Evolutionary conservation across 1,284 basidiomycete genomes (phyloP).

Genomic region (Cutaneotrichosporon curvatum): DNA sequence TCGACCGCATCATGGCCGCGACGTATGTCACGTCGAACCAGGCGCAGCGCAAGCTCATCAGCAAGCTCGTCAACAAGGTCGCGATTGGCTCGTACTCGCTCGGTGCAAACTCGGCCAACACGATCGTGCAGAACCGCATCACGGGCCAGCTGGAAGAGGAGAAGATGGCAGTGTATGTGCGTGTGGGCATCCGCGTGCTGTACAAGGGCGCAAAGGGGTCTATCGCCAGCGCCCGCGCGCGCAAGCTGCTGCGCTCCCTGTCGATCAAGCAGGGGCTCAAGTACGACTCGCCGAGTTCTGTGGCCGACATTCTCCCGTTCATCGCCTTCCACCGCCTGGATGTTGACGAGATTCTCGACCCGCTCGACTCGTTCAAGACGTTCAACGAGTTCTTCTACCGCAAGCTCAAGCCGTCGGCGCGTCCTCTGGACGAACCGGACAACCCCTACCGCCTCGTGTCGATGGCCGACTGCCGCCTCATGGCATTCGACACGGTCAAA

Average conservation of each 20-base stretch:
- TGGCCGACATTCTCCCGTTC: slow-evolving; percentile 74
- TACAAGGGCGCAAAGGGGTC: slow-evolving; percentile 86
- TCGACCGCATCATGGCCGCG: slow-evolving; percentile 82
- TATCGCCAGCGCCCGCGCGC: slow-evolving; percentile 84
- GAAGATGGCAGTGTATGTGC: slow-evolving; percentile 83
- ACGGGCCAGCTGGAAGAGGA: slow-evolving; percentile 93
- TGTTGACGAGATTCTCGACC: slow-evolving; percentile 71
- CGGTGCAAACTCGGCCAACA: slow-evolving; percentile 80
- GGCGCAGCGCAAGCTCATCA: slow-evolving; percentile 95
- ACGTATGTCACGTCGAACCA: slow-evolving; percentile 93
- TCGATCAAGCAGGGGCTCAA: slow-evolving; percentile 92
- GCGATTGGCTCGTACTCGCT: slow-evolving; percentile 79
- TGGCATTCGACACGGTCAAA: slow-evolving; percentile 77
- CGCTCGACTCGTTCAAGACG: slow-evolving; percentile 75
- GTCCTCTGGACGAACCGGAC: slow-evolving; percentile 66
- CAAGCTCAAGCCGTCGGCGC: slow-evolving; percentile 73
- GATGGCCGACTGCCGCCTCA: slow-evolving; percentile 87
- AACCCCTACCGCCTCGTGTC: slow-evolving; percentile 73
- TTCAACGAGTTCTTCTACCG: slow-evolving; percentile 87
- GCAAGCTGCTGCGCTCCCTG: slow-evolving; percentile 74
- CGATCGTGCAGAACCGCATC: slow-evolving; percentile 84
- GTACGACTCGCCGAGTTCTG: slow-evolving; percentile 80
- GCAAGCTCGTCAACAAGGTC: slow-evolving; percentile 77
- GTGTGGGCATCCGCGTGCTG: slow-evolving; percentile 81
- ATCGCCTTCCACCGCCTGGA: slow-evolving; percentile 86